Evolutionary conservation across 75 land plant species (phyloP).

Genomic region (Cunninghamia lanceolata): DNA sequence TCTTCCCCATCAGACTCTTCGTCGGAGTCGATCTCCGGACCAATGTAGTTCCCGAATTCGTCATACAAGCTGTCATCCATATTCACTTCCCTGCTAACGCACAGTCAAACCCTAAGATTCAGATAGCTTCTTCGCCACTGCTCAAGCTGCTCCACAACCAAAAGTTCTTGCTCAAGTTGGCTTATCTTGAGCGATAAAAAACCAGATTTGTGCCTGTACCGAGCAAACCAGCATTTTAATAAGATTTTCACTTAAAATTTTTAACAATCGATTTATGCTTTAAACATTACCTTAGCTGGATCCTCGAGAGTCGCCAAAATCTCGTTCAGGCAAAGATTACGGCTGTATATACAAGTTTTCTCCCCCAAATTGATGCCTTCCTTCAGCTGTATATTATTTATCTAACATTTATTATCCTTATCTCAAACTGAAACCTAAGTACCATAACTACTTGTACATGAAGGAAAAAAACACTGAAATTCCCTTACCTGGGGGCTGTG

Average conservation of each 20-base stretch:
- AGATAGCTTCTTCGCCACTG: background rate
- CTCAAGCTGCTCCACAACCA: background rate
- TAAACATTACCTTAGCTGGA: background rate
- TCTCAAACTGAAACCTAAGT: background rate
- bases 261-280: background rate
- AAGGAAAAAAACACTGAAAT: background rate
- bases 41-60: slow-evolving; percentile 99
- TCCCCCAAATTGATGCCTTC: background rate
- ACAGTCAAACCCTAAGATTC: background rate
- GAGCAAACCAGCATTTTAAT: background rate
- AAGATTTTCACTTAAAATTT: background rate
- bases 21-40: slow-evolving; percentile 96
- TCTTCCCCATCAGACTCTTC: slow-evolving; percentile 49
- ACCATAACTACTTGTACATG: background rate
- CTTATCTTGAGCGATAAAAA: background rate
- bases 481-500: background rate
- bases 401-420: background rate
- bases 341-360: background rate
- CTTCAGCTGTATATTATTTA: background rate
- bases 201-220: background rate
- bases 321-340: background rate
- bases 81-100: too few species aligned
- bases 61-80: slow-evolving; percentile 98
- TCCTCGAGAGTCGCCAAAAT: background rate
- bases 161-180: background rate